Conservation (phyloP, 371 early-diverging fungal species). For the Mucor plumbeus region DNA sequence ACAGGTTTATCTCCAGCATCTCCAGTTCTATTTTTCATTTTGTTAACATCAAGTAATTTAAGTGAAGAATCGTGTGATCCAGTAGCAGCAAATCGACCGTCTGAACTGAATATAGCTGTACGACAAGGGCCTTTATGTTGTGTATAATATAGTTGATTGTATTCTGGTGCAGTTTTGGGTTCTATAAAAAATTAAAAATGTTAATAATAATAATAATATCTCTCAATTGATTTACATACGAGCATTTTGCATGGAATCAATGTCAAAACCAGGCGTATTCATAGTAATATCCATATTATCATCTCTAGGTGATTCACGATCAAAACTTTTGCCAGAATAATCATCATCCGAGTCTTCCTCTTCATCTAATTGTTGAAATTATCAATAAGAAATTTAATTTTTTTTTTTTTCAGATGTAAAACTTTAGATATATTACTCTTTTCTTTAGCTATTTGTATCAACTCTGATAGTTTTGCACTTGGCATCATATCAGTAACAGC, state of each 20-base stretch:
- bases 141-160: slow-evolving; percentile 58
- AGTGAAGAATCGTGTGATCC: slow-evolving; percentile 90
- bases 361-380: slow-evolving; percentile 26
- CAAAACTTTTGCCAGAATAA: slow-evolving; percentile 33
- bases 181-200: slow-evolving; percentile 4
- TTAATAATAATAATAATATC: too few species aligned
- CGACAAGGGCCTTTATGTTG: slow-evolving; percentile 62
- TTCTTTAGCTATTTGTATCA: slow-evolving; percentile 56
- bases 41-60: slow-evolving; percentile 86
- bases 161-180: slow-evolving; percentile 48
- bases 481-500: slow-evolving; percentile 55
- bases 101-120: slow-evolving; percentile 54
- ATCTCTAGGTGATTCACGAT: slow-evolving; percentile 29
- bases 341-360: slow-evolving; percentile 51
- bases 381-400: background rate
- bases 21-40: slow-evolving; percentile 69
- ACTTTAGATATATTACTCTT: slow-evolving; percentile 33
- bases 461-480: slow-evolving; percentile 56
- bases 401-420: background rate
- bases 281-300: slow-evolving; percentile 22
- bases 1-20: slow-evolving; percentile 79
- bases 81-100: slow-evolving; percentile 85
- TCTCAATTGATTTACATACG: slow-evolving; percentile 19
- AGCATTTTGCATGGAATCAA: slow-evolving; percentile 36
- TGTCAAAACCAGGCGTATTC: slow-evolving; percentile 33